Evolutionary conservation across 2,329 filamentous ascomycete genomes (phyloP).

Genomic region (Xylogone sp.): DNA sequence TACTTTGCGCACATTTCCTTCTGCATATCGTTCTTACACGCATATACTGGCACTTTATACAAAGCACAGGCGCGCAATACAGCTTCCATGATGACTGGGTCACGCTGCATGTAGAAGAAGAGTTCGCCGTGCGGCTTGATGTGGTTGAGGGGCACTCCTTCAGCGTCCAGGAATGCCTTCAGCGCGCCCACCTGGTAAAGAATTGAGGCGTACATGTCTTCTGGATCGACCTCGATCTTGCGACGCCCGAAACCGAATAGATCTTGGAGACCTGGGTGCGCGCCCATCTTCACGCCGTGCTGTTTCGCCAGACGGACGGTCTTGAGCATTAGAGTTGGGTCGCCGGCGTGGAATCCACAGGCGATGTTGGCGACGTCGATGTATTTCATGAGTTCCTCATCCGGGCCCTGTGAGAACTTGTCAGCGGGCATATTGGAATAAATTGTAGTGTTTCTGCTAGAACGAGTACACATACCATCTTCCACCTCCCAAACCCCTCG

Average conservation of each 20-base stretch:
- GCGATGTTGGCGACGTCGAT: constrained; percentile 62
- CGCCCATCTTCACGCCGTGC: constrained; percentile 53
- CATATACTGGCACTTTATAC: constrained; percentile 26
- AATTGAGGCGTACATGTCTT: constrained; percentile 53
- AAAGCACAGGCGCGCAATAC: constrained; percentile 4
- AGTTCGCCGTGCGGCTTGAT: constrained; percentile 61
- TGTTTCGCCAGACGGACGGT: constrained; percentile 55
- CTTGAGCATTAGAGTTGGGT: constrained; percentile 60
- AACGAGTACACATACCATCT: constrained; percentile 26
- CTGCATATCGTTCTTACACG: constrained; percentile 16
- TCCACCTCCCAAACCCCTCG: constrained; percentile 45
- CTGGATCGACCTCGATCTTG: constrained; percentile 54
- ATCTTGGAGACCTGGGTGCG: constrained; percentile 63
- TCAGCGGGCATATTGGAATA: background rate
- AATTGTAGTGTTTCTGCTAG: background rate
- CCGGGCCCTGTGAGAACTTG: constrained; percentile 43
- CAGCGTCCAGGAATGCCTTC: constrained; percentile 53
- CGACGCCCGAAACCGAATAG: constrained; percentile 61
- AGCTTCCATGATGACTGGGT: constrained; percentile 7
- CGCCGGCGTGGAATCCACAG: constrained; percentile 57
- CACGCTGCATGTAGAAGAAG: constrained; percentile 36
- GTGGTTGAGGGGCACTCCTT: constrained; percentile 53
- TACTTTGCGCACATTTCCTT: constrained; percentile 15
- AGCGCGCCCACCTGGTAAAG: constrained; percentile 63
- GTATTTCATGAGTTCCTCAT: constrained; percentile 55